Evolutionary conservation across 2,329 filamentous ascomycete species (phyloP), one percentile per base, ranked within the genome.

Genomic region (Lasiodiplodia sp.): DNA sequence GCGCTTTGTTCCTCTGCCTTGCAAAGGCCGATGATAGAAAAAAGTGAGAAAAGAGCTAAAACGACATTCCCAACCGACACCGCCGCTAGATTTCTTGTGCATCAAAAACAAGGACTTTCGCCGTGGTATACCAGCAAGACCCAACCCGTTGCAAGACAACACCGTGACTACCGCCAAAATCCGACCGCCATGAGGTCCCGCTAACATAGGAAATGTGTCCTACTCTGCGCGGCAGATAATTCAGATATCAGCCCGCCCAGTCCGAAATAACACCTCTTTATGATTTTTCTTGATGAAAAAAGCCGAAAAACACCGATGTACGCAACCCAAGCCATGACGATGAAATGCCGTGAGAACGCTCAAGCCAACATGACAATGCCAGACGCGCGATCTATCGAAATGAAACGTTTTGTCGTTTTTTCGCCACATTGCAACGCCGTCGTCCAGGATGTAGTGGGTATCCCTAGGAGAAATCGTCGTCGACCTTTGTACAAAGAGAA

Each of bases 151-250:
- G 51, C 67, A 64, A 68, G 67, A 67, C 56, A 69, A 69, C 53
- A 69, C 63, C 55, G 44, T 62, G 52, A 60, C 68, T 68, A 68
- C 55, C 64, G n/a, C 55, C 65, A 21, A 34, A 62, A 65, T 60
- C 68, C 68, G 38, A 68, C 55, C 63, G 34, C 66, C 56, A 60
- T 68, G 56, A 37, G 23, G 60, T 49, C 68, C 76, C 73, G 72
- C 75, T 64, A 79, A 78, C 79, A 78, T 80, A 73, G 76, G 78
- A 79, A 79, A 79, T 79, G 77, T 77, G 75, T 72, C 75, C 75
- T 44, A 68, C 66, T 34, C 68, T 58, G 38, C 49, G 68, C 67
- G 47, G 58, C 37, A 68, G 57, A 68, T 63, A 44, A 25, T 38
- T 56, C 49, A 38, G 53, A 63, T 58, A 63, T 57, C 67, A 56